Evolutionary conservation across 73 alveolate species (phyloP).

Genomic region (Symbiodinium natans): DNA sequence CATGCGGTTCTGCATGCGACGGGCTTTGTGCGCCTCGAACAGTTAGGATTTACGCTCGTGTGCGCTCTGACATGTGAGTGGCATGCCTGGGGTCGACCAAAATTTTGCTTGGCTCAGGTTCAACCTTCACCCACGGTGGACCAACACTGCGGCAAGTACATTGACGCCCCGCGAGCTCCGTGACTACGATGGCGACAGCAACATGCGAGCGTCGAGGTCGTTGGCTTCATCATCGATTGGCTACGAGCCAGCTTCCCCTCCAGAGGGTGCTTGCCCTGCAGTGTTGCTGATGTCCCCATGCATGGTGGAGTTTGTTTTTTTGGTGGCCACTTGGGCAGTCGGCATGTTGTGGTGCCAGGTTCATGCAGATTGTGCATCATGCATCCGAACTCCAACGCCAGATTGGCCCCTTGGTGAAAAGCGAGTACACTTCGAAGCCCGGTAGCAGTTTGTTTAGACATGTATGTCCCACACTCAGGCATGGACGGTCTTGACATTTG

Average conservation of each 20-base stretch:
- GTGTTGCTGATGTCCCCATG: background rate
- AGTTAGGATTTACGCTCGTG: no score
- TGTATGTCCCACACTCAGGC: background rate
- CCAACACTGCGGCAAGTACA: background rate
- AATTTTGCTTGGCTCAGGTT: conserved; percentile 15
- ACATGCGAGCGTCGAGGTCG: conserved; percentile 10
- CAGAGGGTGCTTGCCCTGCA: background rate
- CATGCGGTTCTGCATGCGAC: no score
- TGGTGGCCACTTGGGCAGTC: background rate
- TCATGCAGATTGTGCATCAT: background rate
- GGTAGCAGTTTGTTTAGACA: background rate
- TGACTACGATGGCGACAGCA: background rate
- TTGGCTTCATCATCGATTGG: background rate
- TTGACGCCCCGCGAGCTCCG: background rate
- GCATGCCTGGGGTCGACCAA: no score
- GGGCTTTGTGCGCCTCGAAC: no score
- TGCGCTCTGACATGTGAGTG: no score
- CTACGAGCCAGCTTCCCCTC: background rate
- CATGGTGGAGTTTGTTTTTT: background rate
- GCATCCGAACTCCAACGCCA: conserved; percentile 68
- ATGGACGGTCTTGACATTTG: conserved; percentile 52
- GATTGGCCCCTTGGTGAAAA: background rate
- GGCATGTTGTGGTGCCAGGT: background rate
- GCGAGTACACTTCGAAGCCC: background rate
- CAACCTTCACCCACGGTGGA: conserved; percentile 43